Evolutionary conservation across 1,284 basidiomycete species (phyloP).

Genomic region (Blastosporella zonata): DNA sequence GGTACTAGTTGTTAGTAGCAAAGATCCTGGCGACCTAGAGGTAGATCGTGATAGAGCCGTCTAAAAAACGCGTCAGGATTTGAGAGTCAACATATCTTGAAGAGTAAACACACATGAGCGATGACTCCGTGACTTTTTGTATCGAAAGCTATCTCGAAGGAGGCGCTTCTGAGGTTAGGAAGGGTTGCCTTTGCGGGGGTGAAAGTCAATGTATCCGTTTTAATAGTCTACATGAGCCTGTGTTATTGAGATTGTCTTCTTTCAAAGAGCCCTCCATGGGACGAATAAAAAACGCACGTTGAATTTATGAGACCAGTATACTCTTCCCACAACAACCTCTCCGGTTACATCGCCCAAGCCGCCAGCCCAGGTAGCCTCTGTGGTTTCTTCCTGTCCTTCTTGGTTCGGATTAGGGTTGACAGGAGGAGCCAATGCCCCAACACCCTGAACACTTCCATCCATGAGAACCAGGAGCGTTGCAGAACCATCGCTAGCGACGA

Average conservation of each 20-base stretch:
- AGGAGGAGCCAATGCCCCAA: constrained; percentile 60
- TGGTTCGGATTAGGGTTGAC: constrained; percentile 33
- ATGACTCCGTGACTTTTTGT: constrained; percentile 72
- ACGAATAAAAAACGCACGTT: constrained; percentile 29
- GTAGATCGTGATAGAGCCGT: constrained; percentile 7
- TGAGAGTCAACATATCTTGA: background rate
- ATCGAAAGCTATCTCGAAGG: constrained; percentile 74
- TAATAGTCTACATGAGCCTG: constrained; percentile 12
- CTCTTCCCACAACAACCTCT: constrained; percentile 60
- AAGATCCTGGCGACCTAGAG: constrained; percentile 39
- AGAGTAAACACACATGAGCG: constrained; percentile 50
- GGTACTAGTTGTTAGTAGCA: constrained; percentile 68
- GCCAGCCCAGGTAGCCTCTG: constrained; percentile 59
- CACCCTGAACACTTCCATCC: constrained; percentile 37
- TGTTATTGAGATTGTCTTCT: background rate
- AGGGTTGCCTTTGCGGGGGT: background rate
- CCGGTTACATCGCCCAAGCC: constrained; percentile 52
- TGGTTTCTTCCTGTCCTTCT: constrained; percentile 31
- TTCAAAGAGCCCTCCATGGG: background rate
- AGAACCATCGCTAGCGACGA: constrained; percentile 50
- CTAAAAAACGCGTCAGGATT: constrained; percentile 2
- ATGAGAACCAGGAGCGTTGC: constrained; percentile 52
- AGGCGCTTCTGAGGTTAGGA: constrained; percentile 27
- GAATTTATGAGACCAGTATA: constrained; percentile 68
- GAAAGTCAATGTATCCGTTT: constrained; percentile 12